phyloP scores from a whole-genome alignment of 2,329 filamentous ascomycete species.

The Rugonectria rugulosa region DNA sequence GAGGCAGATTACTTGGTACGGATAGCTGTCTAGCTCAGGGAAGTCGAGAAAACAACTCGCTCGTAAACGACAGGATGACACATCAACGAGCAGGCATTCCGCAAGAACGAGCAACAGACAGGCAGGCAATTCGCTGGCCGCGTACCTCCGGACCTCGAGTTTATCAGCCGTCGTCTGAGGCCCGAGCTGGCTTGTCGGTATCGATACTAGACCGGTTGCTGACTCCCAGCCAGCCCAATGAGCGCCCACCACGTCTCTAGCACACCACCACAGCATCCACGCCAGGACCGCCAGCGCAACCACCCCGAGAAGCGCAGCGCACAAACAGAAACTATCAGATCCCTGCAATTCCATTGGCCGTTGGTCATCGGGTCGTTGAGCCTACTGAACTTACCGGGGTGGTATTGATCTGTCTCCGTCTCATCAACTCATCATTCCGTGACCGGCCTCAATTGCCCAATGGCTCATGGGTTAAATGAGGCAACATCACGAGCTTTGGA shows the following conservation, averaged over 20 bases:
- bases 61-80: conserved; percentile 12
- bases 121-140: conserved; percentile 10
- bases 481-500: not conserved
- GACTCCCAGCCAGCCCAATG: conserved; percentile 41
- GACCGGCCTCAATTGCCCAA: conserved; percentile 6
- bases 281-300: conserved; percentile 30
- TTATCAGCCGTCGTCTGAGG: conserved; percentile 23
- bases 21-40: conserved; percentile 10
- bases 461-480: conserved; percentile 7
- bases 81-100: conserved; percentile 4
- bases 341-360: conserved; percentile 19
- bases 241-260: conserved; percentile 46
- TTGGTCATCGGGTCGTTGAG: conserved; percentile 22
- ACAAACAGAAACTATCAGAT: conserved; percentile 18
- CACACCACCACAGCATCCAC: conserved; percentile 40
- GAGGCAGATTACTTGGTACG: too few relatives aligned
- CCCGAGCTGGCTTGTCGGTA: conserved; percentile 22
- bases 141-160: conserved; percentile 30
- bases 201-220: conserved; percentile 31
- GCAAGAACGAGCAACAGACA: conserved; percentile 5
- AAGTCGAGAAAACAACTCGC: conserved; percentile 7
- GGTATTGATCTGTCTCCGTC: conserved; percentile 3
- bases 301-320: conserved; percentile 22
- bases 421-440: conserved; percentile 11
- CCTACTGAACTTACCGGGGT: conserved; percentile 8